phyloP scores from a whole-genome alignment of 2,329 filamentous ascomycete genomes.

The Hymenoscyphus salicellus region DNA sequence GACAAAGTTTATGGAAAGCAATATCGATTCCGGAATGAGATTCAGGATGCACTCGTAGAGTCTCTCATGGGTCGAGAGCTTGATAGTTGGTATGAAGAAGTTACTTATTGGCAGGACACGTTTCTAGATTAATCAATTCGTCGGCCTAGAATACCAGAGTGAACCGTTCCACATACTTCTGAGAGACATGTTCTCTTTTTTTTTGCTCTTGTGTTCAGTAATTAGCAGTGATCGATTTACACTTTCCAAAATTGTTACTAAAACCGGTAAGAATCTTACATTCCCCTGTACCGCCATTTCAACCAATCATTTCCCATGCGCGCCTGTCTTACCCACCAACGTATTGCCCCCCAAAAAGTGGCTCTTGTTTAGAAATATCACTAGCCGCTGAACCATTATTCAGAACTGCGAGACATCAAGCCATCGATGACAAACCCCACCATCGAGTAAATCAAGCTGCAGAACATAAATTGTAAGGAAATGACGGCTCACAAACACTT shows the following conservation, averaged over 20 bases:
- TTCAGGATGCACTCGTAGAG: background rate
- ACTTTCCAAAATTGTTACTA: background rate
- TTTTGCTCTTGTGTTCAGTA: background rate
- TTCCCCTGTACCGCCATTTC: background rate
- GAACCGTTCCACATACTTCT: no score
- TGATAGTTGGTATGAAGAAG: background rate
- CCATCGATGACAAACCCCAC: background rate
- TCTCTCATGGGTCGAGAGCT: background rate
- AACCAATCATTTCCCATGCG: background rate
- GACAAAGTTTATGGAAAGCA: background rate
- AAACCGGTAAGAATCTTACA: background rate
- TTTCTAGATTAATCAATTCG: background rate
- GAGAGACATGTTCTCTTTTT: no score
- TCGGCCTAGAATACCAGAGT: no score
- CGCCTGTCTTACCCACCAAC: background rate
- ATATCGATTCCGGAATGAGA: background rate
- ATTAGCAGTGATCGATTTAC: background rate
- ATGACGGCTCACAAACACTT: background rate
- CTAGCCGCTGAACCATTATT: background rate
- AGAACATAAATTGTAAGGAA: background rate
- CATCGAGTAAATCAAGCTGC: background rate
- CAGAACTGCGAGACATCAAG: conserved; percentile 1
- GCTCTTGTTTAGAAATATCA: background rate
- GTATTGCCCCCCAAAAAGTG: background rate
- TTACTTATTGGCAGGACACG: background rate